A percentile compares a stretch with the other conserved stretches of the same genome.
phyloP scores from a whole-genome alignment of 1,139 yeast genomes.

The Casaregolazyma suthepensis region DNA sequence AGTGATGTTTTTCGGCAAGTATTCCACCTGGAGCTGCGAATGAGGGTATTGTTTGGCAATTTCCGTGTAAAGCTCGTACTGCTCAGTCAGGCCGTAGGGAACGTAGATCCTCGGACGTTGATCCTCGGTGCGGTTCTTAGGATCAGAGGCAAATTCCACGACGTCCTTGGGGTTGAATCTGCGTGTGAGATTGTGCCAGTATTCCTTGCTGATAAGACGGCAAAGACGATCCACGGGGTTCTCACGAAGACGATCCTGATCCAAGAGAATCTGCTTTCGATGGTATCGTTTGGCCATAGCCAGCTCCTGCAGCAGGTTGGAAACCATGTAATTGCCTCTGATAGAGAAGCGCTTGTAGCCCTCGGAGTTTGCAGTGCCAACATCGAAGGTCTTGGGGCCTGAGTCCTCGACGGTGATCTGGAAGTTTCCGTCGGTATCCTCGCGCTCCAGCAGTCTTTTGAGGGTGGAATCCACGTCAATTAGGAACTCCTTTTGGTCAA shows the following conservation, averaged over 20 bases:
- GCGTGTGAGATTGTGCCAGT: constrained; percentile 80
- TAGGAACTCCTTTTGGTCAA: constrained; percentile 50
- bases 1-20: constrained; percentile 53
- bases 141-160: constrained; percentile 67
- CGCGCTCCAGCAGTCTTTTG: constrained; percentile 60
- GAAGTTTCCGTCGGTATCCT: constrained; percentile 80
- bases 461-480: constrained; percentile 76
- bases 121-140: constrained; percentile 63
- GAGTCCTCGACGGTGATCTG: constrained; percentile 90
- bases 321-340: constrained; percentile 87
- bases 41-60: constrained; percentile 53
- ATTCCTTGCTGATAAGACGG: constrained; percentile 67
- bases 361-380: constrained; percentile 80
- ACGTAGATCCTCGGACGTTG: constrained; percentile 67
- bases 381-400: constrained; percentile 81
- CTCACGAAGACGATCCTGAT: constrained; percentile 78
- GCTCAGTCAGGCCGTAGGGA: constrained; percentile 65
- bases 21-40: constrained; percentile 67
- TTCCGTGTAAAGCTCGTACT: constrained; percentile 58
- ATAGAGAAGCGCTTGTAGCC: constrained; percentile 70
- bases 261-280: constrained; percentile 66
- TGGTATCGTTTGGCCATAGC: constrained; percentile 83
- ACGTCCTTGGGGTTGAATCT: constrained; percentile 56
- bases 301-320: constrained; percentile 81
- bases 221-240: constrained; percentile 78